phyloP scores from a whole-genome alignment of 495 filamentous ascomycete genomes.

The Penicillium silybi region DNA sequence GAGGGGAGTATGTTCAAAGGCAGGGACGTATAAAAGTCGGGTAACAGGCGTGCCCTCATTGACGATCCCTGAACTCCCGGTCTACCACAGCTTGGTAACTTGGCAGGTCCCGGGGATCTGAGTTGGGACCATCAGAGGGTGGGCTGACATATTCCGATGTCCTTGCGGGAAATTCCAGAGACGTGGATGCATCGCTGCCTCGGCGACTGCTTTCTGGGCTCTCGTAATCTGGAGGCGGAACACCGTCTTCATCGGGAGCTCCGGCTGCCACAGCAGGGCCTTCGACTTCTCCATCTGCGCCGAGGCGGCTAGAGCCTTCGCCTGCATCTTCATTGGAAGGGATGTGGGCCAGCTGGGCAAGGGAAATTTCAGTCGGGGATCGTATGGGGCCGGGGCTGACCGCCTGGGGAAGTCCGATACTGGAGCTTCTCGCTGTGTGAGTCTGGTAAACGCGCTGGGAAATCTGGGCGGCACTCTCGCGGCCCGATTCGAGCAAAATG shows the following conservation, averaged over 20 bases:
- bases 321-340: slow-evolving; percentile 69
- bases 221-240: slow-evolving; percentile 67
- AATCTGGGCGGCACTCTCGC: slow-evolving; percentile 57
- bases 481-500: slow-evolving; percentile 84
- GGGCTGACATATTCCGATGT: slow-evolving; percentile 21
- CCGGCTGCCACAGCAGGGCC: not conserved
- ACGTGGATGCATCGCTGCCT: slow-evolving; percentile 40
- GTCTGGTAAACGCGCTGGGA: slow-evolving; percentile 53
- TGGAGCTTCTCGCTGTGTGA: slow-evolving; percentile 43
- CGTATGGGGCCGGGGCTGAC: slow-evolving; percentile 86
- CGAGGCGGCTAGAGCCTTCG: slow-evolving; percentile 66
- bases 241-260: slow-evolving; percentile 17
- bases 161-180: slow-evolving; percentile 24
- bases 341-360: slow-evolving; percentile 71
- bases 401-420: slow-evolving; percentile 62
- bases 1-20: slow-evolving; percentile 15
- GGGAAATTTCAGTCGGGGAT: slow-evolving; percentile 94
- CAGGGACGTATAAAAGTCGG: slow-evolving; percentile 3
- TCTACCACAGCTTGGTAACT: slow-evolving; percentile 25
- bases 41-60: slow-evolving; percentile 24
- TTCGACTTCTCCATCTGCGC: slow-evolving; percentile 23
- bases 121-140: slow-evolving; percentile 31
- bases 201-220: slow-evolving; percentile 61
- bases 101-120: slow-evolving; percentile 12
- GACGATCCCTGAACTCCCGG: slow-evolving; percentile 13